Base-by-base conservation (phyloP, 441 rosid genomes). In the Arabidopsis lyrata region DNA sequence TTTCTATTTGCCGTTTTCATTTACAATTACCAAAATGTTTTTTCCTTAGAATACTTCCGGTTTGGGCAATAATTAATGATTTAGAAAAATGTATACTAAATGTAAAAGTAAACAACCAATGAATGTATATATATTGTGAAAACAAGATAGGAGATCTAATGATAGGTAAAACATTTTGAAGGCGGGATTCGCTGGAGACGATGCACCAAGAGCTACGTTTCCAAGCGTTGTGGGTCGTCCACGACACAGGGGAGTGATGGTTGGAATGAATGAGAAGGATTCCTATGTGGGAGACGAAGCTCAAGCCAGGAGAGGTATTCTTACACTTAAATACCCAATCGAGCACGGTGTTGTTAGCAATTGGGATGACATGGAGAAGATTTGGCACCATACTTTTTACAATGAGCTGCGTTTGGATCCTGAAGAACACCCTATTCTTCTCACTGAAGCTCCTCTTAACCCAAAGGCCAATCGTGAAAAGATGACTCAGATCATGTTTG, bases 331-430 rank as follows among this genome's bases (percentile, higher is more conserved):
- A 60, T 87, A 86, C 76, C 94, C 94, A 24, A 89, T 89, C 61
- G 91, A 89, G 85, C 90, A 89, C 48, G 91, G 91, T 41, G 84
- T 89, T 41, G 88, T 89, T 41, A 85, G 78, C 85, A 87, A 87
- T 38, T 89, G 94, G 94, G 94, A 89, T 75, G 94, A 89, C 72
- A 89, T 89, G 94, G 94, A 89, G 86, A 86, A 83, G 70, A 83
- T 86, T 34, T 86, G 88, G 90, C 81, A 86, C 58, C 88, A 86
- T 45, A 86, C 90, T 24, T 84, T 86, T 59, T 83, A 78, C 76
- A 84, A 85, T 39, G 90, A 83, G 82, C 85, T 85, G 32, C 84
- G 88, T 39, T 87, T 87, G 56, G 92, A 86, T 36, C 95, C 95
- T 12, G 88, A 85, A 69, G 92, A 89, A 70, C 90, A 87, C 32